These are phyloP conservation scores for Vigna reflexopilosa DNA, from an alignment of 306 rosid species.

Conservation along the genomic window DNA sequence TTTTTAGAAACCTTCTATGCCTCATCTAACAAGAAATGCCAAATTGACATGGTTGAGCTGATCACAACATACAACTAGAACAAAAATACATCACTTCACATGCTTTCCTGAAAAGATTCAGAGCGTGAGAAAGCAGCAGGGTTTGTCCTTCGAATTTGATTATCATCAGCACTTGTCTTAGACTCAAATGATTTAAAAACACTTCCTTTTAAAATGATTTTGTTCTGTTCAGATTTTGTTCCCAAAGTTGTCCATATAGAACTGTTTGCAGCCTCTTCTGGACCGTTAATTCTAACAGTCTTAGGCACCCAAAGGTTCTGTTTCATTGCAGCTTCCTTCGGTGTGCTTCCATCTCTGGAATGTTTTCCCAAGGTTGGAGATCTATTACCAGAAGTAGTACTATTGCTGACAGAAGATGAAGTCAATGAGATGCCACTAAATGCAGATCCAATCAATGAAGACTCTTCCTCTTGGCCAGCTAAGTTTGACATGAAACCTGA, in stretches of 20 bases:
- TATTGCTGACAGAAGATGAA: constrained; percentile 47
- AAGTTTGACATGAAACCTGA: constrained; percentile 55
- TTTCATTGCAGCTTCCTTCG: constrained; percentile 44
- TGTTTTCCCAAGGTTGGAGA: constrained; percentile 64
- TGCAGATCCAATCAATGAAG: constrained; percentile 42
- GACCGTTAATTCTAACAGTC: constrained; percentile 64
- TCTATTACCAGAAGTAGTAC: constrained; percentile 49
- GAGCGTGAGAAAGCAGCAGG: constrained; percentile 73
- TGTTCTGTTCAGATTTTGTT: constrained; percentile 47
- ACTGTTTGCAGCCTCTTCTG: constrained; percentile 69
- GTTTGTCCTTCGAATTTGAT: constrained; percentile 58
- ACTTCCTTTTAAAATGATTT: constrained; percentile 55
- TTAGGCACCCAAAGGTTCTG: constrained; percentile 73
- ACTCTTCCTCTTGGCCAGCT: constrained; percentile 46
- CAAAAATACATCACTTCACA: constrained; percentile 37
- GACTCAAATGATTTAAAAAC: constrained; percentile 64
- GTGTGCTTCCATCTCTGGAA: constrained; percentile 60
- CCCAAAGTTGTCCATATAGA: constrained; percentile 67
- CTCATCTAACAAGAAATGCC: constrained; percentile 38
- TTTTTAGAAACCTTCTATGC: constrained; percentile 12
- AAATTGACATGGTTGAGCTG: constrained; percentile 8
- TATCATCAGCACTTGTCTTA: constrained; percentile 52
- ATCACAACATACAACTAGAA: not conserved
- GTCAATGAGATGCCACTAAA: constrained; percentile 49
- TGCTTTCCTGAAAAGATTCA: constrained; percentile 57